phyloP scores from a whole-genome alignment of 192 early-diverging fungal species.

The Polychytrium aggregatum region DNA sequence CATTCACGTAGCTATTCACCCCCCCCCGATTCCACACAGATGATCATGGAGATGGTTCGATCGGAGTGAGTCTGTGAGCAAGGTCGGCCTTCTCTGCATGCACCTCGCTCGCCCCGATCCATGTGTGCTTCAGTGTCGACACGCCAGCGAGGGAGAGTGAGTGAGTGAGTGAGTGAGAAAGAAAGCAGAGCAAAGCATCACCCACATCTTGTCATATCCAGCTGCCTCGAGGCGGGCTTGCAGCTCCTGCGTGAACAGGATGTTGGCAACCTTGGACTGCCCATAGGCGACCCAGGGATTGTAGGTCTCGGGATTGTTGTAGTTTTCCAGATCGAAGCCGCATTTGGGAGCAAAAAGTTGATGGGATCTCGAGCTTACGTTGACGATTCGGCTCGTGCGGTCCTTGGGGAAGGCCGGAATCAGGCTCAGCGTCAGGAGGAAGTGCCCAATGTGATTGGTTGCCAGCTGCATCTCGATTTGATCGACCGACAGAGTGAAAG shows the following conservation, averaged over 20 bases:
- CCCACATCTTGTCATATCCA: not conserved
- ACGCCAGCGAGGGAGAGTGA: slow-evolving; percentile 5
- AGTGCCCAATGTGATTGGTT: slow-evolving; percentile 53
- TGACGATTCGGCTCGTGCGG: slow-evolving; percentile 19
- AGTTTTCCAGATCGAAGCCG: slow-evolving; percentile 14
- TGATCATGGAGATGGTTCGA: no score
- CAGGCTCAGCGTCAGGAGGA: slow-evolving; percentile 20
- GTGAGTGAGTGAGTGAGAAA: no score
- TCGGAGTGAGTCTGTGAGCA: no score
- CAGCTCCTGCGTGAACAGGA: slow-evolving; percentile 30
- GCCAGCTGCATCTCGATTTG: slow-evolving; percentile 57
- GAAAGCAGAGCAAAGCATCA: no score
- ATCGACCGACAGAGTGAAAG: slow-evolving; percentile 36
- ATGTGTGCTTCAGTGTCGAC: not conserved
- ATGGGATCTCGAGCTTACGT: slow-evolving; percentile 13
- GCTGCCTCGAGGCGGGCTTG: not conserved
- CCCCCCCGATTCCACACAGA: no score
- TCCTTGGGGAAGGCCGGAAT: slow-evolving; percentile 13
- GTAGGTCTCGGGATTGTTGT: slow-evolving; percentile 11
- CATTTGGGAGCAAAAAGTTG: not conserved
- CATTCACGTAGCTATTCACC: slow-evolving; percentile 18
- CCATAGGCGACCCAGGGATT: slow-evolving; percentile 14
- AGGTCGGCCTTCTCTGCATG: no score
- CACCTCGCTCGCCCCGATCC: no score
- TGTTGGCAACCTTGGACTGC: slow-evolving; percentile 38